These are phyloP conservation scores for Eucalyptus marginata DNA, from an alignment of 345 rosid genomes.

Conservation along the genomic window DNA sequence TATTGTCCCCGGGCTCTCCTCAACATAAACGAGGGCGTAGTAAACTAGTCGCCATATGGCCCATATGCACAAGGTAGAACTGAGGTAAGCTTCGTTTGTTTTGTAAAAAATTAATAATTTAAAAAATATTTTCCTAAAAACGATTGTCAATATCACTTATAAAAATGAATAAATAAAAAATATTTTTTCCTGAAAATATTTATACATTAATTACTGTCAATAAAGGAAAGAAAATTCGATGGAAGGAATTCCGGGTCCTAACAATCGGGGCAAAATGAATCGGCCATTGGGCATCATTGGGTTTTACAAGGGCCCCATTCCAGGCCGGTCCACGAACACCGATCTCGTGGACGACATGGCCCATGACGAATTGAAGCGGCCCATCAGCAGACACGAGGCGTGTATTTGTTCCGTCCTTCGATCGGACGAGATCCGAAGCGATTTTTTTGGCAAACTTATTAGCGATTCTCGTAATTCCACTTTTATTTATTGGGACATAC, in stretches of 20 bases:
- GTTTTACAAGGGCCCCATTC: neutral
- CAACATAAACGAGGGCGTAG: neutral
- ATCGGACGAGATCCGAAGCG: neutral
- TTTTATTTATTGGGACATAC: neutral
- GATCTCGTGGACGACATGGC: neutral
- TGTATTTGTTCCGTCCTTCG: neutral
- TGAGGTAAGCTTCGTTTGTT: accelerated
- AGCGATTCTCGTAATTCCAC: neutral
- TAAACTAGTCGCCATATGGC: neutral
- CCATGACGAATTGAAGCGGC: neutral
- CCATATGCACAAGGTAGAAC: neutral
- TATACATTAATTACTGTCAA: neutral
- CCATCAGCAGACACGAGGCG: neutral
- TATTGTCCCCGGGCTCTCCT: too few relatives aligned
- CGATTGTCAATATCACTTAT: accelerated
- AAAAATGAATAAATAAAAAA: neutral
- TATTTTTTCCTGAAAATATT: neutral
- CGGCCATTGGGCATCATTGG: neutral
- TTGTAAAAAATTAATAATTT: neutral
- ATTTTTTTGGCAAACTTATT: neutral
- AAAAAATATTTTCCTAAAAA: neutral
- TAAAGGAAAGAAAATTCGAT: neutral
- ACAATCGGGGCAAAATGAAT: neutral
- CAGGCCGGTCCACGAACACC: neutral
- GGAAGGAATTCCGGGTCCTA: neutral